Conservation (phyloP, 176 grass and related monocot species). For the Dactylis glomerata region DNA sequence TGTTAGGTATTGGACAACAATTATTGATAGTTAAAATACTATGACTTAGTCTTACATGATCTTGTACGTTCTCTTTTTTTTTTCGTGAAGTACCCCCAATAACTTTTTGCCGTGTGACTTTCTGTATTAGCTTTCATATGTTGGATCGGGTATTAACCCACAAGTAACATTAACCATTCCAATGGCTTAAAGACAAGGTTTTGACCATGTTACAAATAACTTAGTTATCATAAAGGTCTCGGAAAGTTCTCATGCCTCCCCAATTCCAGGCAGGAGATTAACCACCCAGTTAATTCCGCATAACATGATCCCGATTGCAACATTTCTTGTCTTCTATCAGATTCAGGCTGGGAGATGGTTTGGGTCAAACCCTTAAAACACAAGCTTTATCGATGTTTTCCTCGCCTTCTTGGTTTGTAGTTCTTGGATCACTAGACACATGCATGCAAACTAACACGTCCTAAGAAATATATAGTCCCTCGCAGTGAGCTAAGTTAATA, state of each 20-base stretch:
- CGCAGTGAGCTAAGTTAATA: not conserved
- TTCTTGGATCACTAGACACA: not conserved
- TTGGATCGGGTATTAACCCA: not conserved
- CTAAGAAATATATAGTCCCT: not conserved
- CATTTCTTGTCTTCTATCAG: conserved; percentile 18
- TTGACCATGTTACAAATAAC: not conserved
- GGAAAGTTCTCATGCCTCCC: not conserved
- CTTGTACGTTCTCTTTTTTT: not conserved
- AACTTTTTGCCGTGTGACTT: not conserved
- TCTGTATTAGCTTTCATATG: not conserved
- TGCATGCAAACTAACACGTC: not conserved
- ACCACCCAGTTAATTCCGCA: not conserved
- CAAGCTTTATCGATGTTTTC: not conserved
- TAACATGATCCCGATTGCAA: not conserved
- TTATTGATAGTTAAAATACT: not conserved
- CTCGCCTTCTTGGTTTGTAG: not conserved
- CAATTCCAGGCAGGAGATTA: conserved; percentile 13
- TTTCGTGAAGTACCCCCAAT: not conserved
- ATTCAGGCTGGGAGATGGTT: not conserved
- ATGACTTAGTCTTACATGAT: not conserved
- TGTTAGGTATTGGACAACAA: not conserved
- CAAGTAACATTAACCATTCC: not conserved
- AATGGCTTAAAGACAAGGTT: conserved; percentile 3
- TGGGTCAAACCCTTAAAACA: conserved; percentile 21
- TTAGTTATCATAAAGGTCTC: not conserved